These are phyloP conservation scores for Butyriboletus loyo DNA, from an alignment of 768 basidiomycete species.

Conservation along the genomic window DNA sequence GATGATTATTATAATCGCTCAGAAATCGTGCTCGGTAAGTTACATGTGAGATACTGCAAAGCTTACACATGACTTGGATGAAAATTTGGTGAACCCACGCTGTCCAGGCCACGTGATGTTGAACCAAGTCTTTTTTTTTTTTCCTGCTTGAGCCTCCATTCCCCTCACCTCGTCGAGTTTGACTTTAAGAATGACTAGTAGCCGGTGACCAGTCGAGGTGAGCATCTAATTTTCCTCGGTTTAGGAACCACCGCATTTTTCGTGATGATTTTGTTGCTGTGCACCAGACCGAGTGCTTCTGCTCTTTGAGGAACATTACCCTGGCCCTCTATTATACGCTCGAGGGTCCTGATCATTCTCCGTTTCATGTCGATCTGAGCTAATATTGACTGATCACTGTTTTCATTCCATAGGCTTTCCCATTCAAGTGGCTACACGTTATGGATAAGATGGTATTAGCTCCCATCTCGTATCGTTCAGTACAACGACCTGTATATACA, in stretches of 20 bases:
- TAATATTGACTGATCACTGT: conserved; percentile 1
- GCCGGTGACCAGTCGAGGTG: not conserved
- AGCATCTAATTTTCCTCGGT: not conserved
- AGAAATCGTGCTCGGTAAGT: too few species aligned
- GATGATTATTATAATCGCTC: not conserved
- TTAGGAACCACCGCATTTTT: not conserved
- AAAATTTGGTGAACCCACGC: not conserved
- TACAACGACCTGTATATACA: not conserved
- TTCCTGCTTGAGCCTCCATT: not conserved
- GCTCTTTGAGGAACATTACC: conserved; percentile 33
- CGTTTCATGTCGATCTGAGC: not conserved
- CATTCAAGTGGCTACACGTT: not conserved
- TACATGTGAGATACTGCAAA: not conserved
- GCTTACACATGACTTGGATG: not conserved
- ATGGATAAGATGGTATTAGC: not conserved
- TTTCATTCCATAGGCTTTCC: not conserved
- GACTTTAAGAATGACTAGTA: not conserved
- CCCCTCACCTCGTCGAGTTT: not conserved
- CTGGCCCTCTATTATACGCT: conserved; percentile 34
- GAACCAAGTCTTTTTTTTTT: not conserved
- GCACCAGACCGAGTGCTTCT: conserved; percentile 35
- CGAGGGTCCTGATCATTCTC: conserved; percentile 30
- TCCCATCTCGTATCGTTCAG: not conserved
- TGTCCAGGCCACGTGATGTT: not conserved
- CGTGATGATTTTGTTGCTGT: conserved; percentile 36